Base-by-base conservation (phyloP, 2,329 filamentous ascomycete species). In the Lizonia empirigonia region DNA sequence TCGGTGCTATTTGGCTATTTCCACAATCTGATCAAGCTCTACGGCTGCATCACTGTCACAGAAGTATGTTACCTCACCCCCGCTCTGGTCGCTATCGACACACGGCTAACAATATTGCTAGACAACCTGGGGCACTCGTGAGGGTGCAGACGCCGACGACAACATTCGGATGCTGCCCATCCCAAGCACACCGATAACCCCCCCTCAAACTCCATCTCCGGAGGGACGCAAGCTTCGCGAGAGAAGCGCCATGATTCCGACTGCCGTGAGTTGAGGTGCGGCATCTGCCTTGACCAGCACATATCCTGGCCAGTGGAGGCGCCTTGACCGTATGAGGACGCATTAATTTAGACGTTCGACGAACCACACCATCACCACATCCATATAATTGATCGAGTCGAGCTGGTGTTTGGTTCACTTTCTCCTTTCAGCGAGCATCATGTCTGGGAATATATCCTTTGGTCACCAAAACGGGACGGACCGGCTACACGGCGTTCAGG, bases 111-210 rank as follows among this genome's bases (percentile, higher is more conserved):
- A 37, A 23, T 13, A 35, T 35, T 35, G 32, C 40, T 58, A 97
- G 92, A 97, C 92, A 35, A 93, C 91, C 44, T 97, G 92, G 92
- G 92, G 92, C 69, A 96, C 91, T 76, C 88, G 92, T 74, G 90
- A 91, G 65, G 92, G 94, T 65, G 92, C 91, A 69, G 92, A 97
- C 74, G 83, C 88, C 62, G 89, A 95, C 63, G 71, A 74, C 57
- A 72, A 72, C 58, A 68, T 74, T 52, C 65, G 72, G 50, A 73
- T 74, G 71, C 54, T 72, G 42, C 70, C 70, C 10, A 72, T 72
- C 48, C 65, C 68, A 36, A 57, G 55, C 35, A 67, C 66, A 22
- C 58, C 64, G 24, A 70, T 72, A 24, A 70, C 69, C 32, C 70
- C 70, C 47, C 68, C 69, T 24, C 51, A 67, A 48, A 70, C 65